Evolutionary conservation across 257 asterid genomes (phyloP).

Genomic region (Salvia splendens): DNA sequence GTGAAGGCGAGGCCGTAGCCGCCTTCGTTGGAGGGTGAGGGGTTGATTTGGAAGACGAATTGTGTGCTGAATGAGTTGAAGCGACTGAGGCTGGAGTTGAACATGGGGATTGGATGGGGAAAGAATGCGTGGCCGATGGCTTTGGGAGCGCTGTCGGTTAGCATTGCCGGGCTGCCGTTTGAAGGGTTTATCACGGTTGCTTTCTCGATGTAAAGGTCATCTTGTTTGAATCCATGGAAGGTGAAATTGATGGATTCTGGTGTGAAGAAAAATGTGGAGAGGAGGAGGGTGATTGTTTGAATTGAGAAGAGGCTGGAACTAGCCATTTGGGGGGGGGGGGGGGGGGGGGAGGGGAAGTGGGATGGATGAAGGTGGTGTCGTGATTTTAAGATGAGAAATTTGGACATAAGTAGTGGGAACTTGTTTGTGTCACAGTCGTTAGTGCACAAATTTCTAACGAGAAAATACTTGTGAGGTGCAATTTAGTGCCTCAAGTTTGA

Average conservation of each 20-base stretch:
- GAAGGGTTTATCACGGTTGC: too few relatives aligned
- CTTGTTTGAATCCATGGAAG: constrained; percentile 52
- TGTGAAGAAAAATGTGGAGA: constrained; percentile 24
- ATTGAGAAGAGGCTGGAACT: constrained; percentile 9
- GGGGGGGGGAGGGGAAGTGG: too few relatives aligned
- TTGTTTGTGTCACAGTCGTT: background rate
- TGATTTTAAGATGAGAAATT: background rate
- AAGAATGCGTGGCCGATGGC: constrained; percentile 59
- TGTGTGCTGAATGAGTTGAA: constrained; percentile 50
- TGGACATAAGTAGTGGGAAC: background rate
- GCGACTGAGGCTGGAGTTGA: background rate
- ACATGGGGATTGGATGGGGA: constrained; percentile 41
- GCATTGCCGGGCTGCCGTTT: too few relatives aligned
- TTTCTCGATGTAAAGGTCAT: constrained; percentile 19
- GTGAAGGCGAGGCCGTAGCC: constrained; percentile 72
- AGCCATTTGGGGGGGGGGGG: constrained; percentile 23
- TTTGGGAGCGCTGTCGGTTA: constrained; percentile 35
- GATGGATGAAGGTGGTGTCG: too few relatives aligned
- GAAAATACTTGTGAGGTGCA: background rate
- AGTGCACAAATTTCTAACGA: constrained; percentile 14
- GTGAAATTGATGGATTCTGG: constrained; percentile 42
- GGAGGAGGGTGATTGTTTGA: constrained; percentile 4
- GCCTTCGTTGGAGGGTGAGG: constrained; percentile 36
- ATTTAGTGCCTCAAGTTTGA: constrained; percentile 6
- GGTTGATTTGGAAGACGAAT: constrained; percentile 58